phyloP scores from a whole-genome alignment of 768 basidiomycete species.

The Lactarius hengduanensis region DNA sequence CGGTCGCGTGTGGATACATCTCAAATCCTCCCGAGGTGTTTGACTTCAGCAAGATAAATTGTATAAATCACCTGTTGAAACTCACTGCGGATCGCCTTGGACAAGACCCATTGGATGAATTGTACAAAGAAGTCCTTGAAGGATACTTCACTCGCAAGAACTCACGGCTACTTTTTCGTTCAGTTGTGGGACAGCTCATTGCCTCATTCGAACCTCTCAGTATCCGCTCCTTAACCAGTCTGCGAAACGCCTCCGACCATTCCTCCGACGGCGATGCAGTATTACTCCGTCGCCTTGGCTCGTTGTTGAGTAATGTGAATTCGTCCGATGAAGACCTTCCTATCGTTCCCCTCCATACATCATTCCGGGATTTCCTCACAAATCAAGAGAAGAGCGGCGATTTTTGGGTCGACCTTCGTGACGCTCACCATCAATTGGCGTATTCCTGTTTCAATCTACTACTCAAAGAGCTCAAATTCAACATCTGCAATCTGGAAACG shows the following conservation, averaged over 20 bases:
- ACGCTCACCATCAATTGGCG: neutral
- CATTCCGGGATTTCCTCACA: constrained; percentile 6
- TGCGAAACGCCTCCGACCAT: neutral
- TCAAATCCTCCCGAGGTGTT: too few species aligned
- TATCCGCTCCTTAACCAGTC: neutral
- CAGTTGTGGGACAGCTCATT: neutral
- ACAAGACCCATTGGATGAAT: neutral
- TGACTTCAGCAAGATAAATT: too few species aligned
- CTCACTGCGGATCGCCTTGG: neutral
- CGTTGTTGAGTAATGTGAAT: constrained; percentile 4
- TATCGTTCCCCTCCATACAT: neutral
- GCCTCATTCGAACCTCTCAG: neutral
- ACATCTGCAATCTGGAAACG: constrained; percentile 4
- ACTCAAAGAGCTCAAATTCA: neutral
- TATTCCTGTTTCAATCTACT: neutral
- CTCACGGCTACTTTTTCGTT: neutral
- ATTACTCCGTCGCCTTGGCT: neutral
- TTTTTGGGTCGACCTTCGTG: neutral
- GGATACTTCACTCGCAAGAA: too few species aligned
- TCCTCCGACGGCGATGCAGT: neutral
- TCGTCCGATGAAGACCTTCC: neutral
- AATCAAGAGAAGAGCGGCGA: neutral
- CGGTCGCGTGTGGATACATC: neutral
- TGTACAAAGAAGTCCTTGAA: too few species aligned
- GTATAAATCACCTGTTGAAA: too few species aligned